Evolutionary conservation across 495 filamentous ascomycete genomes (phyloP), one percentile per base, ranked within the genome.

Genomic region (Clavariopsis aquatica): DNA sequence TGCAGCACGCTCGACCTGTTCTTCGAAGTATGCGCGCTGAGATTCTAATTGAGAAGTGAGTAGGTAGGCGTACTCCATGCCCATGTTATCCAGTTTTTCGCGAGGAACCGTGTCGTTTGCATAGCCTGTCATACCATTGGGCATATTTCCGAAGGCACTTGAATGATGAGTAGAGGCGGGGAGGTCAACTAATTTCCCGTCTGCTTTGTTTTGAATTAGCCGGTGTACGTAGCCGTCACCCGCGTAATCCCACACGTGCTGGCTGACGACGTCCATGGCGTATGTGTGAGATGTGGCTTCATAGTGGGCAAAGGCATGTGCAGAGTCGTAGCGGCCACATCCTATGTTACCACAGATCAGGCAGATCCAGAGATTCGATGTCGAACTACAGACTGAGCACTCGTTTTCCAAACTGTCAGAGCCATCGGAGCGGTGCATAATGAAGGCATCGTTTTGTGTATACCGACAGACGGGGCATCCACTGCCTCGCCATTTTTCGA

Each of bases 171-270:
- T 61, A 19, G 66, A 71, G 23, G 80, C 77, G 3, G 92, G 90
- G 27, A 96, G 79, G 72, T 96, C 92, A 45, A 96, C 87, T 0
- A 96, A 81, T 71, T 97, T 92, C 51, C 90, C 91, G 72, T 96
- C 92, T 4, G 89, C 87, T 77, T 96, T 95, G 68, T 89, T 90
- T 68, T 94, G 88, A 57, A 98, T 93, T 34, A 98, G 85, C 10
- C 94, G 88, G 77, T 98, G 94, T 20, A 98, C 94, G 80, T 96
- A 98, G 65, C 86, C 88, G 69, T 98, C 95, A 34, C 89, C 89
- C 0, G 89, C 89, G 71, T 98, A 98, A 78, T 98, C 95, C 94
- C 94, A 98, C 5, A 98, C 91, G 62, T 93, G 89, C 72, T 98
- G 93, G 0, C 92, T 93, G 45, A 85, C 84, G 31, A 98, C 83